Evolutionary conservation across 805 yeast genomes (phyloP).

Genomic region (Wickerhamiella cacticola): DNA sequence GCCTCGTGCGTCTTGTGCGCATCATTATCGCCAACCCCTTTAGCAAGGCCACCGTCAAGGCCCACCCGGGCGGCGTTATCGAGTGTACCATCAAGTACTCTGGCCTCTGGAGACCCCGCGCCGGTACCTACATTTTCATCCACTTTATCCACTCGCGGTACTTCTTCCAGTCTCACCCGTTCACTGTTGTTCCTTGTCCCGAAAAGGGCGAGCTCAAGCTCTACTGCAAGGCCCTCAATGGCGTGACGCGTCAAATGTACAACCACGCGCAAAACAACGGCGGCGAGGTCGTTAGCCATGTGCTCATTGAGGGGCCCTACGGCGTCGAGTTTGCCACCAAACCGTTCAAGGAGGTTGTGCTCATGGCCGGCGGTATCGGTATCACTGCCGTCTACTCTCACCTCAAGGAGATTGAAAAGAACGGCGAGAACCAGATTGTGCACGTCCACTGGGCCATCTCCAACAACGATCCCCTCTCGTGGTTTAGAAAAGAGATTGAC

Average conservation of each 20-base stretch:
- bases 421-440: constrained; percentile 14
- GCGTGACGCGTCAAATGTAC: constrained; percentile 5
- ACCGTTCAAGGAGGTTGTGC: constrained; percentile 32
- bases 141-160: constrained; percentile 33
- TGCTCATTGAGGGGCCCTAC: constrained; percentile 54
- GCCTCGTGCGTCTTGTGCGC: constrained; percentile 46
- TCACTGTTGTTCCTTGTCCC: constrained; percentile 33
- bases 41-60: constrained; percentile 3
- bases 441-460: constrained; percentile 11
- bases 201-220: constrained; percentile 12
- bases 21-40: constrained; percentile 23
- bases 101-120: constrained; percentile 27
- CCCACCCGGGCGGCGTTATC: constrained; percentile 2
- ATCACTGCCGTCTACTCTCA: constrained; percentile 41
- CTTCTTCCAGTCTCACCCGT: constrained; percentile 68
- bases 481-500: constrained; percentile 6
- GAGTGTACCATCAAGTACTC: constrained; percentile 14
- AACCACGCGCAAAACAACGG: background rate
- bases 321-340: constrained; percentile 38
- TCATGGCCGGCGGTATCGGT: constrained; percentile 51
- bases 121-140: constrained; percentile 24
- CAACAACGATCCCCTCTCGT: constrained; percentile 3
- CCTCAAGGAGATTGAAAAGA: constrained; percentile 23
- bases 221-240: constrained; percentile 6
- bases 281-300: constrained; percentile 18